These are phyloP conservation scores for Corchorus olitorius DNA, from an alignment of 345 rosid species.

Conservation along the genomic window DNA sequence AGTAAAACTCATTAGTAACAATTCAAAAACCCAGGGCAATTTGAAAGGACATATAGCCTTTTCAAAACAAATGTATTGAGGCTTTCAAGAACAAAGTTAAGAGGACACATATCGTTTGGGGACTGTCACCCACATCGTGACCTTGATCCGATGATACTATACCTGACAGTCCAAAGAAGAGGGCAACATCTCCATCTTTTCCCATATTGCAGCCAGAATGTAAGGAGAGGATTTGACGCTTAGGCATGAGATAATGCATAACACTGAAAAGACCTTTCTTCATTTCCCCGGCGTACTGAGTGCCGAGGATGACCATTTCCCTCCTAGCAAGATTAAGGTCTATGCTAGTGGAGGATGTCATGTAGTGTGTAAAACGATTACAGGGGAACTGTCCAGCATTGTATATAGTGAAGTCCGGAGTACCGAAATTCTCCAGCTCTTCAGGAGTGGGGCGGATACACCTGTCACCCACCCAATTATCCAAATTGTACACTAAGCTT, in stretches of 20 bases:
- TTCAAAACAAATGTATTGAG: constrained; percentile 3
- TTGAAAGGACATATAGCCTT: not conserved
- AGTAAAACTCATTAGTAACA: constrained; percentile 21
- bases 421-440: constrained; percentile 97
- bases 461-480: constrained; percentile 88
- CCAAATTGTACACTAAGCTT: constrained; percentile 58
- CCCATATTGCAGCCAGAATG: constrained; percentile 99
- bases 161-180: constrained; percentile 99
- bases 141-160: constrained; percentile 46
- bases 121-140: constrained; percentile 9
- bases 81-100: constrained; percentile 46
- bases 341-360: constrained; percentile 98
- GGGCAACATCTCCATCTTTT: constrained; percentile 97
- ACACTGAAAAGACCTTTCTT: constrained; percentile 98
- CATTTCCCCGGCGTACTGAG: constrained; percentile 99
- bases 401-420: constrained; percentile 98
- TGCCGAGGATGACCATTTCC: constrained; percentile 99
- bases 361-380: constrained; percentile 97
- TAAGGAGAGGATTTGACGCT: constrained; percentile 88
- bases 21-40: not conserved
- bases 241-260: constrained; percentile 99
- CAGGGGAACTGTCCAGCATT: constrained; percentile 99
- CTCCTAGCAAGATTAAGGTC: constrained; percentile 88
- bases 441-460: constrained; percentile 96
- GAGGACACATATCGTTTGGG: not conserved